Base-by-base conservation (phyloP, 129 eudicot genomes). In the Lonicera japonica region DNA sequence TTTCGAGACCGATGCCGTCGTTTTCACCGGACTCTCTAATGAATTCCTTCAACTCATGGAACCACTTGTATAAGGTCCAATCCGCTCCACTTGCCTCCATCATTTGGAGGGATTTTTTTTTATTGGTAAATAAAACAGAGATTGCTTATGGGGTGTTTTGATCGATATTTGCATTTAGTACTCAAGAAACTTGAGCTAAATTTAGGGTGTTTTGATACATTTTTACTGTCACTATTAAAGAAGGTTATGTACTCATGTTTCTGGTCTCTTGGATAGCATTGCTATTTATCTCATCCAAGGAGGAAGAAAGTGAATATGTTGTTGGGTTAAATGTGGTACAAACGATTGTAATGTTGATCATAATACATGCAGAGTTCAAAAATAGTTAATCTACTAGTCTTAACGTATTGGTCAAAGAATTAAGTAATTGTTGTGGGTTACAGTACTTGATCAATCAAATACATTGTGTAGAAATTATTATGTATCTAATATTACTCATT, bases 11-110 rank as follows among this genome's bases (percentile, higher is more conserved):
- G 96, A 85, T 64, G 77, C 87, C 0, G 64, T 71, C 41, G 91
- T 92, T 56, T 92, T 87, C 68, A 92, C 95, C 3, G 98, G 98
- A 61, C 90, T 92, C 38, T 61, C 82, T 64, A 92, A 88, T 58
- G 96, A 87, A 56, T 86, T 88, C 45, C 95, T 92, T 20, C 74
- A 87, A 75, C 72, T 80, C 41, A 88, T 80, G 73, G 99, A 88
- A 64, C 96, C 95, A 13, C 70, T 92, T 17, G 79, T 63, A 0
- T 40, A 82, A 48, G 83, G 58, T 70, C 66, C 87, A 36, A 82
- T 84, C 36, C 36, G 50, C 14, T 43, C 56, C 50, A 10, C 50
- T 43, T 43, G 14, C 6, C 61, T 21, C 25, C 8, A 54, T 19
- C 13, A 6, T 29, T 29, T 29, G 6, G 36, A 29, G 36, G 4